phyloP scores from a whole-genome alignment of 176 grass and related monocot species.

The Cenchrus fungigraminus region DNA sequence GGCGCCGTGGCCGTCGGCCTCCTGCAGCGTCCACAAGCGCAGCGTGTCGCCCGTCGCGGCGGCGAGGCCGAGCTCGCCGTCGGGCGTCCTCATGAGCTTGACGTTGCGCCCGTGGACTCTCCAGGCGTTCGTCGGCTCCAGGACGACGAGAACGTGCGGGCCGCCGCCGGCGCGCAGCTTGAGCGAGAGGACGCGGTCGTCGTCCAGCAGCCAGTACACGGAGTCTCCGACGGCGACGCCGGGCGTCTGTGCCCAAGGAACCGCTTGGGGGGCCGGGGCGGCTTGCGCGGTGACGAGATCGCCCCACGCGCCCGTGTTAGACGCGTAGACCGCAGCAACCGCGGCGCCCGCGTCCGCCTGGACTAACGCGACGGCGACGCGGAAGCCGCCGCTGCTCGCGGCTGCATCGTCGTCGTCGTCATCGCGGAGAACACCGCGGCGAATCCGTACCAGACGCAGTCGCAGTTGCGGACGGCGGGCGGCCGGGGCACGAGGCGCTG shows the following conservation, averaged over 20 bases:
- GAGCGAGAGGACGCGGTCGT: neutral
- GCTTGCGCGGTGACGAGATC: neutral
- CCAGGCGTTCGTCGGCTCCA: conserved; percentile 23
- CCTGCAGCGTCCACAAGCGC: neutral
- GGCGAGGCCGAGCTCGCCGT: neutral
- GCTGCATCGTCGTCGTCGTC: neutral
- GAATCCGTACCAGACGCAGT: neutral
- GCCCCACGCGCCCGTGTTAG: neutral
- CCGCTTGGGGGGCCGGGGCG: too few species aligned
- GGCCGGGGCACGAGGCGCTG: neutral
- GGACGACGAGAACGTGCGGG: neutral
- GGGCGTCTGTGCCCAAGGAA: neutral
- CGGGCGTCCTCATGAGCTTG: neutral
- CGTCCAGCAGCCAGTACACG: neutral
- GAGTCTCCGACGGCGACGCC: neutral
- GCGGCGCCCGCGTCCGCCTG: neutral
- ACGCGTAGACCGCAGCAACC: neutral
- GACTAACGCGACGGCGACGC: neutral
- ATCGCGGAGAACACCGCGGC: neutral
- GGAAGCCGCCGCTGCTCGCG: neutral
- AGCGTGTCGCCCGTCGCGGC: neutral
- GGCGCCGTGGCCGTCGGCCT: too few species aligned
- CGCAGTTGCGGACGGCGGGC: neutral
- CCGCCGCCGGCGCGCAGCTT: neutral
- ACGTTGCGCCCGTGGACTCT: neutral